These are phyloP conservation scores for Echites panduratus DNA, from an alignment of 257 asterid species.

Conservation along the genomic window DNA sequence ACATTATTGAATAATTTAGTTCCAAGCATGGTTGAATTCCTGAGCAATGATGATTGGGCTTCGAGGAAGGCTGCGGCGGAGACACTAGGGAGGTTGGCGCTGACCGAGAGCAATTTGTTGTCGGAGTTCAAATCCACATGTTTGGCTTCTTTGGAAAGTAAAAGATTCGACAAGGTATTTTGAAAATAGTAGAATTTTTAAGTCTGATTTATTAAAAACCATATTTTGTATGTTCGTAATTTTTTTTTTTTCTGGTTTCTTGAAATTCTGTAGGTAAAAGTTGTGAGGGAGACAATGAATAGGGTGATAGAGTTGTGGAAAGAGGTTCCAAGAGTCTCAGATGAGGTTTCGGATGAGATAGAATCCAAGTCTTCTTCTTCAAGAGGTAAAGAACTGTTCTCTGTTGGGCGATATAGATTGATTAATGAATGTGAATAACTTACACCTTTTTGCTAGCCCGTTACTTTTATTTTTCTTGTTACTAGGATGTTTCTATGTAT, in stretches of 20 bases:
- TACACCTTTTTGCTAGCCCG: neutral
- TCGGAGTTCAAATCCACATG: slow-evolving; percentile 43
- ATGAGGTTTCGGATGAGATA: slow-evolving; percentile 28
- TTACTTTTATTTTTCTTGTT: neutral
- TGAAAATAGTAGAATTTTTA: neutral
- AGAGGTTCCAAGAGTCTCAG: slow-evolving; percentile 36
- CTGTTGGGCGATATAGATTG: neutral
- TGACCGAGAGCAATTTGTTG: slow-evolving; percentile 36
- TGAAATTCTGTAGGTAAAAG: slow-evolving; percentile 49
- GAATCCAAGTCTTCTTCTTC: slow-evolving; percentile 39
- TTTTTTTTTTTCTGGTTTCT: neutral
- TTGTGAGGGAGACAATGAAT: slow-evolving; percentile 83
- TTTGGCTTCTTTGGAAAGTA: slow-evolving; percentile 50
- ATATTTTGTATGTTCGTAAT: neutral
- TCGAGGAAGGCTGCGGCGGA: slow-evolving; percentile 85
- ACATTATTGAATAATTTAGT: slow-evolving; percentile 34
- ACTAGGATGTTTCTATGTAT: neutral
- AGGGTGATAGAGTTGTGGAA: slow-evolving; percentile 71
- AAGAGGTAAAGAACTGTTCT: slow-evolving; percentile 36
- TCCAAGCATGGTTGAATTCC: slow-evolving; percentile 43
- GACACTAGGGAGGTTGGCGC: slow-evolving; percentile 51
- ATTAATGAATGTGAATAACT: neutral
- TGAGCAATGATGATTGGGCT: slow-evolving; percentile 77
- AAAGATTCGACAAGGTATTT: slow-evolving; percentile 74
- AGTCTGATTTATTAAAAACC: neutral